These are phyloP conservation scores for Penicillium sp. DNA, from an alignment of 2,329 filamentous ascomycete genomes.

Conservation along the genomic window DNA sequence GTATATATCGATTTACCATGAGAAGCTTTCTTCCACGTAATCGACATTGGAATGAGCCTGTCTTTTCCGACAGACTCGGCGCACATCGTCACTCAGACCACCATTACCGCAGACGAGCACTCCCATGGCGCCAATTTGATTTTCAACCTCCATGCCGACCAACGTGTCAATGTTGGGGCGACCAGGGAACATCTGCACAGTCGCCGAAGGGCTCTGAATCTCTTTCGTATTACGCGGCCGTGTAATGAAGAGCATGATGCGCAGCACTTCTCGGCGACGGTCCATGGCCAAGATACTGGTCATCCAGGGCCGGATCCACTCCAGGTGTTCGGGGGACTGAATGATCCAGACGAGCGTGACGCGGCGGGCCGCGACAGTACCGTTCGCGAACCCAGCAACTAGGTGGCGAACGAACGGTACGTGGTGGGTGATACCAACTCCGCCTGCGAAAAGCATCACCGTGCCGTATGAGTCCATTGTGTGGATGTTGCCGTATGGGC, in stretches of 20 bases:
- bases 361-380: conserved; percentile 75
- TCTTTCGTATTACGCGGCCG: conserved; percentile 80
- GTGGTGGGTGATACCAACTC: conserved; percentile 93
- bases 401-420: conserved; percentile 82
- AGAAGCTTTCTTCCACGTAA: conserved; percentile 74
- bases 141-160: conserved; percentile 76
- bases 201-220: conserved; percentile 71
- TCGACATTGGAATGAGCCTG: conserved; percentile 64
- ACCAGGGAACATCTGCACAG: conserved; percentile 89
- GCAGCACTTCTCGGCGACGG: conserved; percentile 75
- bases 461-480: conserved; percentile 90
- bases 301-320: conserved; percentile 92
- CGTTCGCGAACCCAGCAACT: conserved; percentile 65
- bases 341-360: conserved; percentile 90
- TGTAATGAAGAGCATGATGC: conserved; percentile 87
- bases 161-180: conserved; percentile 78
- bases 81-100: conserved; percentile 71
- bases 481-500: conserved; percentile 82
- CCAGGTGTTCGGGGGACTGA: conserved; percentile 80
- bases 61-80: conserved; percentile 65
- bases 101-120: conserved; percentile 80
- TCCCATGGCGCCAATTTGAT: conserved; percentile 83
- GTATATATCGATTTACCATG: conserved; percentile 36
- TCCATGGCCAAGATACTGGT: conserved; percentile 74
- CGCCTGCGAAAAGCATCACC: conserved; percentile 83